Evolutionary conservation across 2,329 filamentous ascomycete species (phyloP).

Genomic region (Aureobasidium sp.): DNA sequence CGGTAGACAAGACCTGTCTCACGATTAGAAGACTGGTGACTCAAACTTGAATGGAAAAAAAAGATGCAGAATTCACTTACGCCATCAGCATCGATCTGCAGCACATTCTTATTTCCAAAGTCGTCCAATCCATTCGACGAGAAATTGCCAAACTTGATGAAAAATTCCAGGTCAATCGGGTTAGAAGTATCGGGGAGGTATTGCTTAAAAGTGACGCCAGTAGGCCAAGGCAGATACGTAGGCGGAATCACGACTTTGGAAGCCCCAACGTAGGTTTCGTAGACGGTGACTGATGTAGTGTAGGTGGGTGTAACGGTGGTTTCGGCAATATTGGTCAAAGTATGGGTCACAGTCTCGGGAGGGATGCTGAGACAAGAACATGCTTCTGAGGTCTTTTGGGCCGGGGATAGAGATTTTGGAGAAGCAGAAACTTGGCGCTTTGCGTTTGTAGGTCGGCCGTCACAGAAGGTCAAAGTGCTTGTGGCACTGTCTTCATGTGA

Average conservation of each 20-base stretch:
- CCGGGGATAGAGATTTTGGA: background rate
- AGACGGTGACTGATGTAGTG: background rate
- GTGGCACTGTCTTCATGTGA: background rate
- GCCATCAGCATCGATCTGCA: too few relatives aligned
- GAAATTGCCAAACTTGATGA: background rate
- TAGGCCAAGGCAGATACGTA: background rate
- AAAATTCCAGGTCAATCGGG: background rate
- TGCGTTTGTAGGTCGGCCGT: background rate
- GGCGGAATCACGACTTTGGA: background rate
- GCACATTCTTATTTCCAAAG: too few relatives aligned
- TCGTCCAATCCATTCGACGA: too few relatives aligned
- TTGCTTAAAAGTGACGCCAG: background rate
- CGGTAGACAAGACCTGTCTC: too few relatives aligned
- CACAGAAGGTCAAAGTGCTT: constrained; percentile 3
- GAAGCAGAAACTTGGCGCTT: background rate
- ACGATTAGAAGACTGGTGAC: too few relatives aligned
- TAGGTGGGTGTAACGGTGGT: background rate
- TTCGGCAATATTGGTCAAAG: background rate
- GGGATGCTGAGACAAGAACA: background rate
- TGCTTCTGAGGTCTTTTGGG: background rate
- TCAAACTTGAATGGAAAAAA: too few relatives aligned
- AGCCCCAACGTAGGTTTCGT: constrained; percentile 1
- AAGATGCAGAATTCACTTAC: too few relatives aligned
- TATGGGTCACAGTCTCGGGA: background rate
- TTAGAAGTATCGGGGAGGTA: background rate